These are phyloP conservation scores for Colletotrichum euphorbiae DNA, from an alignment of 2,329 filamentous ascomycete genomes.

Conservation along the genomic window DNA sequence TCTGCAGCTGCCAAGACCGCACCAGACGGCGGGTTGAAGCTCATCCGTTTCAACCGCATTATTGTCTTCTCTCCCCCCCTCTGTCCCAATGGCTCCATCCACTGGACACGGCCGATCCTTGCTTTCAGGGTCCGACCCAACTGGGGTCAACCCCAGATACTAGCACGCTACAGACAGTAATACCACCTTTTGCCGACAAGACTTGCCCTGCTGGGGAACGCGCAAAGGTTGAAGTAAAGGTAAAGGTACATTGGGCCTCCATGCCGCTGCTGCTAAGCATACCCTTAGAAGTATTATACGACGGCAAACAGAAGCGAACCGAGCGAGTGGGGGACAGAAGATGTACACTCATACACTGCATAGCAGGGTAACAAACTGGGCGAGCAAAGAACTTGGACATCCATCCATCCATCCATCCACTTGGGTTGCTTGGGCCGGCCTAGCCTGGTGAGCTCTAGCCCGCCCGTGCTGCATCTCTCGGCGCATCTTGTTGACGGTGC, in stretches of 20 bases:
- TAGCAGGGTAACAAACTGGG: not conserved
- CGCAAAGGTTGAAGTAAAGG: too few relatives aligned
- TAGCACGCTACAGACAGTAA: constrained; percentile 23
- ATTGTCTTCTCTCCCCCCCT: constrained; percentile 13
- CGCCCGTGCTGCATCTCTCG: constrained; percentile 40
- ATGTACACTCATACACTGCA: not conserved
- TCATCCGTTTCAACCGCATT: constrained; percentile 39
- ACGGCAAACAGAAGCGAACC: not conserved
- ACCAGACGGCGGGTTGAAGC: constrained; percentile 36
- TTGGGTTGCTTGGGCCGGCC: constrained; percentile 34
- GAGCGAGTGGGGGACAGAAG: not conserved
- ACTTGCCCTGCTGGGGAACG: constrained; percentile 19
- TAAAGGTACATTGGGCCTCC: too few relatives aligned
- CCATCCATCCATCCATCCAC: constrained; percentile 14
- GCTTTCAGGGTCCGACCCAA: constrained; percentile 39
- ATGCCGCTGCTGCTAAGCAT: not conserved
- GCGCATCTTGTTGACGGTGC: constrained; percentile 34
- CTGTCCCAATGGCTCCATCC: constrained; percentile 17
- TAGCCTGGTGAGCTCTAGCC: constrained; percentile 35
- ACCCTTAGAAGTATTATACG: too few relatives aligned
- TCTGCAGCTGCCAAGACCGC: constrained; percentile 35
- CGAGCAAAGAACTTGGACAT: constrained; percentile 25
- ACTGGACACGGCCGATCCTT: constrained; percentile 37
- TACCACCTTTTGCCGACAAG: constrained; percentile 27
- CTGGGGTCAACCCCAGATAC: constrained; percentile 34